Evolutionary conservation across 495 filamentous ascomycete genomes (phyloP).

Genomic region (Penicillium flavigenum): DNA sequence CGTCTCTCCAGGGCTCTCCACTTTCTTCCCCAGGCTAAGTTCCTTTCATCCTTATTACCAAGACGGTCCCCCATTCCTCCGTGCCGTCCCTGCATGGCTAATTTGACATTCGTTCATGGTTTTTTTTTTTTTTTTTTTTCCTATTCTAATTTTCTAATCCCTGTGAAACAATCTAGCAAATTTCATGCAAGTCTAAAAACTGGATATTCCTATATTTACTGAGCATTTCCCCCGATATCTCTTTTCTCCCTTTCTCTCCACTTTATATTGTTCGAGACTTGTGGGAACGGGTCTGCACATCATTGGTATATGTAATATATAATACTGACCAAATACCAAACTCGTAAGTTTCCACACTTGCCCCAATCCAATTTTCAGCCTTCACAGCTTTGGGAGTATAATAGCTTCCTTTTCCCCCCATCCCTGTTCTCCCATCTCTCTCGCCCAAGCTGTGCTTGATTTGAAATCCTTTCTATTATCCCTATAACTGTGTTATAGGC

Average conservation of each 20-base stretch:
- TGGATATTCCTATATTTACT: neutral
- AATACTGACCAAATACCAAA: constrained; percentile 5
- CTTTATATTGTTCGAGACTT: constrained; percentile 9
- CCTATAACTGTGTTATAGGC: constrained; percentile 31
- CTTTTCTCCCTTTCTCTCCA: constrained; percentile 1
- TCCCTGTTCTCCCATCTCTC: constrained; percentile 23
- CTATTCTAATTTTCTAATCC: neutral
- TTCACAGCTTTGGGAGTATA: constrained; percentile 17
- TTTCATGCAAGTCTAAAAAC: too few relatives aligned
- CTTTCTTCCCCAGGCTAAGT: constrained; percentile 6
- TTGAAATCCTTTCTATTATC: constrained; percentile 16
- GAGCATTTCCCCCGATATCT: neutral
- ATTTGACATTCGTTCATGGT: neutral
- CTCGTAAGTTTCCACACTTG: constrained; percentile 19
- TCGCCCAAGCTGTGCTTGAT: constrained; percentile 27
- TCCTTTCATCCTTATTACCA: constrained; percentile 8
- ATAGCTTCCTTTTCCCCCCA: constrained; percentile 18
- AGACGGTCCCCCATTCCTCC: constrained; percentile 4
- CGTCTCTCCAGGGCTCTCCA: neutral
- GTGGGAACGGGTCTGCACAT: constrained; percentile 30
- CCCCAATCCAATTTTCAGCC: constrained; percentile 5
- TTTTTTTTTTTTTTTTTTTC: too few relatives aligned
- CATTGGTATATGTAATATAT: constrained; percentile 17
- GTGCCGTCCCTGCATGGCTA: constrained; percentile 12
- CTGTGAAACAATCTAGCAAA: neutral